These are phyloP conservation scores for Penstemon davidsonii DNA, from an alignment of 257 asterid genomes.

Conservation along the genomic window DNA sequence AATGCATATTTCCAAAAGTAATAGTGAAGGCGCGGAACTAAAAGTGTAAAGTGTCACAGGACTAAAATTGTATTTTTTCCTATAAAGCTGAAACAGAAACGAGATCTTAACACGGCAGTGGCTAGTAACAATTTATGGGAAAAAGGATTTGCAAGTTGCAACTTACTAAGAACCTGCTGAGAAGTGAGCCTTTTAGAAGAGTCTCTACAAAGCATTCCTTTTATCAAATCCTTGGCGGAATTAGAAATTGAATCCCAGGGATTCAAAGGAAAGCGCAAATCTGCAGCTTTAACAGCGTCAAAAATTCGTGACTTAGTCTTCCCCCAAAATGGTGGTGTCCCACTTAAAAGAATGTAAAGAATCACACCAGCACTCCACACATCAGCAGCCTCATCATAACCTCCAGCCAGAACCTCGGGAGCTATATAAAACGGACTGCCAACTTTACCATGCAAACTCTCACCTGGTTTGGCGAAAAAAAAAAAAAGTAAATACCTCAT, in stretches of 20 bases:
- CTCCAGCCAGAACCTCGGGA: conserved; percentile 79
- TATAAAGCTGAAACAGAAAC: not conserved
- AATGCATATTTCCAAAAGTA: too few species aligned
- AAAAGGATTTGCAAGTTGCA: conserved; percentile 14
- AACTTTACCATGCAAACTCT: conserved; percentile 64
- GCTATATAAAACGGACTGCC: conserved; percentile 91
- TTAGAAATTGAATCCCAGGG: conserved; percentile 59
- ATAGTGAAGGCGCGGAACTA: too few species aligned
- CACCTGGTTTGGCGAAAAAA: conserved; percentile 44
- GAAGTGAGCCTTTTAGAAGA: conserved; percentile 66
- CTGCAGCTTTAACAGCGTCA: conserved; percentile 74
- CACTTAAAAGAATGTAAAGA: conserved; percentile 78
- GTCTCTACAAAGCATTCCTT: conserved; percentile 68
- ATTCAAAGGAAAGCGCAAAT: conserved; percentile 58
- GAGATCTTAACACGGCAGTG: not conserved
- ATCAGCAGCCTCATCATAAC: conserved; percentile 77
- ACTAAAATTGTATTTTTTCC: too few species aligned
- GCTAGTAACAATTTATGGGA: conserved; percentile 1
- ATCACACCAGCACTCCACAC: conserved; percentile 89
- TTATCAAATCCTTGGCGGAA: conserved; percentile 65
- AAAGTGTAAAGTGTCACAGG: too few species aligned
- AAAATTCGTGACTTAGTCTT: conserved; percentile 68
- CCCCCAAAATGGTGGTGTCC: conserved; percentile 84
- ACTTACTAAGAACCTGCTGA: conserved; percentile 68
- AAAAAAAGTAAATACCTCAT: not conserved